A percentile compares a stretch with the other conserved stretches of the same genome.
Conservation (phyloP, 768 basidiomycete species). For the Kondoa malvinella region DNA sequence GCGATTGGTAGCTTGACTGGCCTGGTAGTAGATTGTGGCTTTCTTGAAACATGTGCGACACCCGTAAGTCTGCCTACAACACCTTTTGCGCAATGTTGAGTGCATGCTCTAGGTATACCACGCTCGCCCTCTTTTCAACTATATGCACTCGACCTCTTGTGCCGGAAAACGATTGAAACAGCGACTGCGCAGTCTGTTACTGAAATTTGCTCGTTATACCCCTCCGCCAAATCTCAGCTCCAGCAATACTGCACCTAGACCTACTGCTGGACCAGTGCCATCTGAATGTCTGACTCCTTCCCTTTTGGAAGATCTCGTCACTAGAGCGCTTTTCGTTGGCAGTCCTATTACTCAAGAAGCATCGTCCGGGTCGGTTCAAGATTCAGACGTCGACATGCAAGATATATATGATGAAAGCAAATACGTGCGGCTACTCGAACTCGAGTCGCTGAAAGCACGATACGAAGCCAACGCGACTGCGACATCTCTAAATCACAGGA, state of each 20-base stretch:
- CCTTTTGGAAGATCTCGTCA: conserved; percentile 78
- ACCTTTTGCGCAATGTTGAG: background rate
- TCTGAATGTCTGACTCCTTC: conserved; percentile 59
- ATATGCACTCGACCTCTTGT: conserved; percentile 64
- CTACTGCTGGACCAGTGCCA: conserved; percentile 52
- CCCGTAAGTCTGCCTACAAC: conserved; percentile 38
- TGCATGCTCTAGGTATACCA: conserved; percentile 53
- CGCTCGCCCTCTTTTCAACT: conserved; percentile 67
- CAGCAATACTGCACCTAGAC: conserved; percentile 40
- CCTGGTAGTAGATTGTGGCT: conserved; percentile 79
- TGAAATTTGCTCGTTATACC: conserved; percentile 67
- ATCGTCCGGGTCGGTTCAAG: too few relatives aligned
- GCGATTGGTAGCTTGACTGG: conserved; percentile 80
- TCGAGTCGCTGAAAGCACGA: conserved; percentile 1
- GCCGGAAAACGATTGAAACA: conserved; percentile 67
- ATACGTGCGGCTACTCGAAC: background rate
- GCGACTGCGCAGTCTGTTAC: conserved; percentile 63
- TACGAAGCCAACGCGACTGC: conserved; percentile 10
- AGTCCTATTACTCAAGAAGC: too few relatives aligned
- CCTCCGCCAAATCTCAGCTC: conserved; percentile 55
- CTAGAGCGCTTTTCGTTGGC: conserved; percentile 75
- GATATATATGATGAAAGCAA: conserved; percentile 7
- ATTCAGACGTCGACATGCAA: too few relatives aligned
- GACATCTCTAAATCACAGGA: conserved; percentile 11
- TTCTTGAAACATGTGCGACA: conserved; percentile 71